Conservation (phyloP, 768 basidiomycete genomes). For the Trichaptum fuscoviolaceum region DNA sequence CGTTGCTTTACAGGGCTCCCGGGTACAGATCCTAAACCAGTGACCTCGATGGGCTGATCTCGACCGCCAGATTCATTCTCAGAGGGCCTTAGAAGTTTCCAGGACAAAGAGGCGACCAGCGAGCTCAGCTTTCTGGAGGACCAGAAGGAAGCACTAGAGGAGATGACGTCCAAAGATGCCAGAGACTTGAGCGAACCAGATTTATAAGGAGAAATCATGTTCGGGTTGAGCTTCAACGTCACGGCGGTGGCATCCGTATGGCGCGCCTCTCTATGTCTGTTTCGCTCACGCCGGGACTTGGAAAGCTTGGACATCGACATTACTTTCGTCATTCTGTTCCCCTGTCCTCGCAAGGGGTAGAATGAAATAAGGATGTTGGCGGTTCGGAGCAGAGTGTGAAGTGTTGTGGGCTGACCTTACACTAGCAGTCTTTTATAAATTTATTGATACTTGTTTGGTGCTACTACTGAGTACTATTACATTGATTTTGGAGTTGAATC, state of each 20-base stretch:
- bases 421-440: neutral
- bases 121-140: neutral
- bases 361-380: neutral
- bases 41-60: neutral
- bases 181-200: neutral
- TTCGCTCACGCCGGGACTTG: neutral
- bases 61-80: neutral
- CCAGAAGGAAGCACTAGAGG: neutral
- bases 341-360: neutral
- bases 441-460: neutral
- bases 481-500: neutral
- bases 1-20: neutral
- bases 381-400: neutral
- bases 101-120: neutral
- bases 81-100: neutral
- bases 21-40: neutral
- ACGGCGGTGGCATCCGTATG: neutral
- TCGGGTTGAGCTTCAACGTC: neutral
- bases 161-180: neutral
- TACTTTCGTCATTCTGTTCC: neutral
- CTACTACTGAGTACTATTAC: neutral
- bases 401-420: neutral
- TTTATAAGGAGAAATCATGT: neutral
- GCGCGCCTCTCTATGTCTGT: neutral
- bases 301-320: neutral